A percentile compares a stretch with the other conserved stretches of the same genome.
phyloP scores from a whole-genome alignment of 768 basidiomycete genomes.

The Lactarius hengduanensis region DNA sequence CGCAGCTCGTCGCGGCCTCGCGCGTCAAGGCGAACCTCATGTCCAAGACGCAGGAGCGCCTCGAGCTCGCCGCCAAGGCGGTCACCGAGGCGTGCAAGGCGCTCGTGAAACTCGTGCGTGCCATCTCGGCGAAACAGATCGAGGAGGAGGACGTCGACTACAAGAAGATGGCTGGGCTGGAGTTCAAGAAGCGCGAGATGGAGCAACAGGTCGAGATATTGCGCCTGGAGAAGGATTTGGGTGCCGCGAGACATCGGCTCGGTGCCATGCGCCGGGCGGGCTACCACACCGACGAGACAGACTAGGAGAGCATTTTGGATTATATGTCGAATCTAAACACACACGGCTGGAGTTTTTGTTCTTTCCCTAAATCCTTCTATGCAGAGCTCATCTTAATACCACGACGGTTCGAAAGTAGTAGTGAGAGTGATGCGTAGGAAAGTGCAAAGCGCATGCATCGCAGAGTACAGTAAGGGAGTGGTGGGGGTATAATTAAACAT shows the following conservation, averaged over 20 bases:
- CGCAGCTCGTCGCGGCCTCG: conserved; percentile 97
- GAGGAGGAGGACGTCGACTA: conserved; percentile 82
- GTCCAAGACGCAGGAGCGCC: conserved; percentile 96
- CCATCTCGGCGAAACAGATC: conserved; percentile 80
- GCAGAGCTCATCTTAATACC: conserved; percentile 24
- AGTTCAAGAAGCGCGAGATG: conserved; percentile 98
- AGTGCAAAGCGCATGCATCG: conserved; percentile 12
- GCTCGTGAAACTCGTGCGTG: conserved; percentile 94
- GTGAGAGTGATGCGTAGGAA: not conserved
- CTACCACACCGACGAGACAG: conserved; percentile 85
- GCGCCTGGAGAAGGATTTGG: conserved; percentile 92
- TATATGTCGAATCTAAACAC: conserved; percentile 16
- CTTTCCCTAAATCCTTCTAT: conserved; percentile 8
- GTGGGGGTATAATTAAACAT: conserved; percentile 15
- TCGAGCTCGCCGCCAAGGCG: conserved; percentile 95
- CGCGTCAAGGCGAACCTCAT: conserved; percentile 97
- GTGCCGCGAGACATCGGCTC: conserved; percentile 76
- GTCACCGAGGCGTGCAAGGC: conserved; percentile 98
- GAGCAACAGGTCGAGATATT: conserved; percentile 99
- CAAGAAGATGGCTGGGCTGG: conserved; percentile 87
- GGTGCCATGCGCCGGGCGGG: conserved; percentile 87
- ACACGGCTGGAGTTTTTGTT: not conserved
- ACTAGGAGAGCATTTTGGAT: conserved; percentile 13
- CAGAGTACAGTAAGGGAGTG: conserved; percentile 15
- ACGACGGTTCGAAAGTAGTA: conserved; percentile 7